Percentiles rank a stretch among this genome's conserved stretches.
Conservation (phyloP, 2,329 filamentous ascomycete genomes). For the Beauveria rudraprayagi region DNA sequence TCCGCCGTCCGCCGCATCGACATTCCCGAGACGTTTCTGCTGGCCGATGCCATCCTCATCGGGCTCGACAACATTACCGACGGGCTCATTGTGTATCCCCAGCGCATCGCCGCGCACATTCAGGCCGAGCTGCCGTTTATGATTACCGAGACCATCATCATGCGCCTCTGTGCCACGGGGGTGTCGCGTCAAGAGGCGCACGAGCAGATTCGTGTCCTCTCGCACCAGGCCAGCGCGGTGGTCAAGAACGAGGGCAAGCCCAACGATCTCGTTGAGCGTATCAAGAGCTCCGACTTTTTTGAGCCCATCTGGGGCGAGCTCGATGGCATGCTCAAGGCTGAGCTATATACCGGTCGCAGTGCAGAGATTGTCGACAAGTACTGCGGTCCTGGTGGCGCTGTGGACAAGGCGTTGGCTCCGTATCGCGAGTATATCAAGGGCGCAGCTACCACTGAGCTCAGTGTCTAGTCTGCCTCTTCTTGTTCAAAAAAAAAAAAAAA, state of each 20-base stretch:
- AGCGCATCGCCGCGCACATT: constrained; percentile 58
- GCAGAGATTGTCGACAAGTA: constrained; percentile 37
- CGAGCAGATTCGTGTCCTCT: constrained; percentile 78
- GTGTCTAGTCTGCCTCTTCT: constrained; percentile 21
- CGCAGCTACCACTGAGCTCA: constrained; percentile 29
- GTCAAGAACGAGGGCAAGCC: constrained; percentile 52
- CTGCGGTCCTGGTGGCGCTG: constrained; percentile 30
- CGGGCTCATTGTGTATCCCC: constrained; percentile 72
- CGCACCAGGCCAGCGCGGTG: constrained; percentile 62
- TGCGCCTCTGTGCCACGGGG: constrained; percentile 66
- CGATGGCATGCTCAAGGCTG: constrained; percentile 57
- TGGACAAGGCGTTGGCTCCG: constrained; percentile 30
- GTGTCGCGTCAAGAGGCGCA: constrained; percentile 73
- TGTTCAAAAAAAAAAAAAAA: too few relatives aligned
- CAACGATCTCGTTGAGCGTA: constrained; percentile 77
- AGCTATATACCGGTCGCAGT: constrained; percentile 40
- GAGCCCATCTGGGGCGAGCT: constrained; percentile 61
- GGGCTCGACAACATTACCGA: constrained; percentile 59
- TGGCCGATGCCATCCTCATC: constrained; percentile 60
- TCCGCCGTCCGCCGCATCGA: constrained; percentile 59
- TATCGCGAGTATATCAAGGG: constrained; percentile 29
- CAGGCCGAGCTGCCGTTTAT: constrained; percentile 81
- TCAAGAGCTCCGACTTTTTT: constrained; percentile 68
- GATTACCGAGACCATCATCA: constrained; percentile 61
- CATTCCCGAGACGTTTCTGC: constrained; percentile 59